Base-by-base conservation (phyloP, 768 basidiomycete species). In the Leccinum longicurvipes region DNA sequence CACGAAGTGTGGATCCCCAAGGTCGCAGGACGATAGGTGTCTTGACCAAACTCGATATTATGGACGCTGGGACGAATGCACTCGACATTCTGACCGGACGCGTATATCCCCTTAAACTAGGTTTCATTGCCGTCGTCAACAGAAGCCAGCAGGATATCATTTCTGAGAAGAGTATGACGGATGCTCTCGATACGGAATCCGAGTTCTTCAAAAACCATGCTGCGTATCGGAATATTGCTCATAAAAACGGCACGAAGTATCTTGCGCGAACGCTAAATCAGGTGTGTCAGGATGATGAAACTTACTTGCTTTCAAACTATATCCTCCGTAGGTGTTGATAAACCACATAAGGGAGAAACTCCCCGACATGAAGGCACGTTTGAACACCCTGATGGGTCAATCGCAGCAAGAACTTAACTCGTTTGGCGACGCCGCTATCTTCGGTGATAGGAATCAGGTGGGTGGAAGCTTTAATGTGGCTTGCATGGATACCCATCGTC, bases 41-140 rank as follows among this genome's bases (percentile, higher is more conserved):
- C 19, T 79, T 99, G 50, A 96, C 96, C 14, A 99, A 99, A 73
- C 83, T 98, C 31, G 97, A 99, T 74, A 81, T 99, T 46, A 99
- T 99, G 97, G 97, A 98, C 65, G 95, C 95, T 6, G 97, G 97
- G 27, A 99, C 97, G 32, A 98, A 99, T 70, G 97, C 97, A 21
- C 76, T 95, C 32, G 96, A 99, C 72, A 87, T 98, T 61, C 82
- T 98, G 34, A 98, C 93, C 0, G 97, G 97, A 39, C 89, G 96
- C 56, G 91, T 98, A 44, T 99, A 99, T 73, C 97, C 97, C 29
- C 83, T 99, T 59, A 98, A 98, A 72, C 82, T 99, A 11, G 97
- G 97, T 45, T 99, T 99, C 73, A 95, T 98, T 60, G 97, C 97
- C 19, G 89, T 98, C 12, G 97, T 99, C 55, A 97, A 97, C 68